Evolutionary conservation across 495 filamentous ascomycete genomes (phyloP).

Genomic region (Aspergillus haitiensis): DNA sequence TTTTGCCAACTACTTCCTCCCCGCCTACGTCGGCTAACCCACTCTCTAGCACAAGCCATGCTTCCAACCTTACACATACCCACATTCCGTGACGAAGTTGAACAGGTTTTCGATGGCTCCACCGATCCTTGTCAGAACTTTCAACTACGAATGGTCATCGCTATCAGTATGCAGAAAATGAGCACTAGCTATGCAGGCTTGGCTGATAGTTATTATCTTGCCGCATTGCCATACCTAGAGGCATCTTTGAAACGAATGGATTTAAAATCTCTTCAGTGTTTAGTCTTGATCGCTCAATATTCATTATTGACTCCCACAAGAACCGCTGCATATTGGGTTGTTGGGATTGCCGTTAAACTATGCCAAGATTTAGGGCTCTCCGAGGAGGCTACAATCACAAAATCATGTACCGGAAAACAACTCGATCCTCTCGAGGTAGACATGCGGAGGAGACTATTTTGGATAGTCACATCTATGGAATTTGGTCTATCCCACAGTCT

Average conservation of each 20-base stretch:
- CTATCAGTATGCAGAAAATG: conserved; percentile 88
- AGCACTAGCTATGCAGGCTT: conserved; percentile 77
- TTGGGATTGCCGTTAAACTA: conserved; percentile 80
- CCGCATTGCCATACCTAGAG: conserved; percentile 79
- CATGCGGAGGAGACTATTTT: conserved; percentile 83
- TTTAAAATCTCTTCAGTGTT: conserved; percentile 83
- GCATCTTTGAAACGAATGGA: conserved; percentile 76
- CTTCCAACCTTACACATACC: conserved; percentile 84
- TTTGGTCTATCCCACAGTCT: conserved; percentile 81
- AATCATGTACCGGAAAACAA: conserved; percentile 46
- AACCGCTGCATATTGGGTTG: conserved; percentile 87
- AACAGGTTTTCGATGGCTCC: conserved; percentile 75
- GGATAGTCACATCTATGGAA: conserved; percentile 84
- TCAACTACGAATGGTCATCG: conserved; percentile 81
- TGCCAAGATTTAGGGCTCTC: conserved; percentile 81
- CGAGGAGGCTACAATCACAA: conserved; percentile 78
- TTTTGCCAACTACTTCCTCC: conserved; percentile 9
- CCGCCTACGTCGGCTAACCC: conserved; percentile 7
- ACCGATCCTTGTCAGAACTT: conserved; percentile 81
- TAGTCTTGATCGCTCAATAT: conserved; percentile 85
- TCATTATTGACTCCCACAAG: conserved; percentile 86
- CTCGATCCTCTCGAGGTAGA: conserved; percentile 73
- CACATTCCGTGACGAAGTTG: conserved; percentile 69
- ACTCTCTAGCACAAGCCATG: conserved; percentile 71
- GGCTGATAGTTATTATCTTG: conserved; percentile 88